These are phyloP conservation scores for Aureobasidium namibiae DNA, from an alignment of 2,329 filamentous ascomycete genomes.

Conservation along the genomic window DNA sequence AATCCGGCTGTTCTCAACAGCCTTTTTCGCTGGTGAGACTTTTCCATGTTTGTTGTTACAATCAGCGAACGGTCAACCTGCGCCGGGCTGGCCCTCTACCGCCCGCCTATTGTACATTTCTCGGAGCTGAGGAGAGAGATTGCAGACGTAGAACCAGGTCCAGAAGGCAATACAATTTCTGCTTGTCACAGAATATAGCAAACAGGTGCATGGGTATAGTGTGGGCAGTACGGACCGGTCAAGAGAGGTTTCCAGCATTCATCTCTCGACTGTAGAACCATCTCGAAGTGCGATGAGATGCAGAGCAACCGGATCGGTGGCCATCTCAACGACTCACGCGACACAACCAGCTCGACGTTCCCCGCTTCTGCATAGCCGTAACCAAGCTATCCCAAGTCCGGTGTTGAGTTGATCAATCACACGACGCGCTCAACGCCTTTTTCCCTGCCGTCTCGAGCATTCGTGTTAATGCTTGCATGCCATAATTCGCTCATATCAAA, in stretches of 20 bases:
- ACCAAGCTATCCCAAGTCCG: slow-evolving; percentile 4
- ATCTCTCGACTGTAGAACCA: background rate
- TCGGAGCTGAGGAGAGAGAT: background rate
- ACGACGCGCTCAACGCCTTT: slow-evolving; percentile 6
- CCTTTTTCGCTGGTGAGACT: background rate
- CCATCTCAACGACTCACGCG: slow-evolving; percentile 4
- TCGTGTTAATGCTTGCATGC: background rate
- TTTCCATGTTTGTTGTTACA: slow-evolving; percentile 5
- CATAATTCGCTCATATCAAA: background rate
- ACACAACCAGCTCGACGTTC: background rate
- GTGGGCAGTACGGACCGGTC: background rate
- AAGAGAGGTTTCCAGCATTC: background rate
- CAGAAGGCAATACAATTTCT: too few species aligned
- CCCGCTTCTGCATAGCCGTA: background rate
- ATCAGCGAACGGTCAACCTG: background rate
- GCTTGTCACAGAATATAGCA: background rate
- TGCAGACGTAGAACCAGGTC: background rate
- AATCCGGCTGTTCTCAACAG: background rate
- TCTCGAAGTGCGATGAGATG: background rate
- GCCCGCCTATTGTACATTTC: background rate
- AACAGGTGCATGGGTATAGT: background rate
- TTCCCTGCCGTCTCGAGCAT: background rate
- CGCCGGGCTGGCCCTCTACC: background rate
- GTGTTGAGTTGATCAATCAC: slow-evolving; percentile 5
- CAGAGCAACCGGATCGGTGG: background rate